Base-by-base conservation (phyloP, 805 yeast species). In the Metschnikowia amazonensis region DNA sequence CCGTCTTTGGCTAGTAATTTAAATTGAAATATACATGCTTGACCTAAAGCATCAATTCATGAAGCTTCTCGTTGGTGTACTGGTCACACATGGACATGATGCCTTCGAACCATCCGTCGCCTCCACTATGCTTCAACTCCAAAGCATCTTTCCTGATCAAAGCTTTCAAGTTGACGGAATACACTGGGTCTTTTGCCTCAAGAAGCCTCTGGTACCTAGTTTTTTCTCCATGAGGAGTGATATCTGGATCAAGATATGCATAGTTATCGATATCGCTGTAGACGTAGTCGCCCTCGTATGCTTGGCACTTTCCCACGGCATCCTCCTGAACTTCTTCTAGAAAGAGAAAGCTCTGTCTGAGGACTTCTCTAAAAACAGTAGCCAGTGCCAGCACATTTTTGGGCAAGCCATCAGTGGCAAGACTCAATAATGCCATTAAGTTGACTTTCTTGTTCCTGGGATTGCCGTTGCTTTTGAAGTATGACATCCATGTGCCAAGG, bases 291-390 rank as follows among this genome's bases (percentile, higher is more conserved):
- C 63, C 67, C 24, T 58, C 58, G 52, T 72, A 72, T 13, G 63
- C 67, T 36, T 62, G 65, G 42, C 73, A 66, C 5, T 53, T 50
- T 0, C 74, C 75, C 5, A 55, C 51, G 4, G 42, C 51, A 8
- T 58, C 50, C 59, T 90, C 97, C 46, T 81, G 77, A 11, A 85
- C 73, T 58, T 89, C 96, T 55, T 90, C 97, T 40, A 87, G 60
- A 48, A 84, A 72, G 42, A 75, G 53, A 17, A 73, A 65, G 2
- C 64, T 44, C n/a, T 60, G 59, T 41, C 69, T 64, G 31, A 70
- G 56, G 8, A 65, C 50, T 9, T 52, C 65, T 18, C 58, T 60
- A 42, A 58, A 69, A 5, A 33, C n/a, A 10, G 28, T 25, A 31
- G 42, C 55, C 27, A 25, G 49, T 45, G 44, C 60, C 52, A 46